Conservation (phyloP, 768 basidiomycete genomes). For the Cantharellus anzutake region DNA sequence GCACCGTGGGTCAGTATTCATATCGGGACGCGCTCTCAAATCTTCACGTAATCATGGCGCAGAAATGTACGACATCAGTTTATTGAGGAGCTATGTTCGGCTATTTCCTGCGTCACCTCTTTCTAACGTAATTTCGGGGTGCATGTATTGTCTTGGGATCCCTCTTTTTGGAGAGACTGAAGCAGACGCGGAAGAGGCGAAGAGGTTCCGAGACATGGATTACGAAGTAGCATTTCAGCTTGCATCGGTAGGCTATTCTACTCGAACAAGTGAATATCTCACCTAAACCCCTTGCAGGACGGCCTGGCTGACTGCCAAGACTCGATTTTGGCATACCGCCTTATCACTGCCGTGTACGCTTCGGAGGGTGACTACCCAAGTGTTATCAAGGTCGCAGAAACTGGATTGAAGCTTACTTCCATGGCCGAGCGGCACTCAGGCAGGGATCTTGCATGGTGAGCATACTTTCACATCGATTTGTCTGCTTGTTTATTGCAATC, state of each 20-base stretch:
- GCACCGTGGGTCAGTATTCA: constrained; percentile 31
- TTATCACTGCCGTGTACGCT: constrained; percentile 46
- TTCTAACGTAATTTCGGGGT: constrained; percentile 30
- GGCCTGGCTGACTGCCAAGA: constrained; percentile 29
- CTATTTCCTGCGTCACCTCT: constrained; percentile 46
- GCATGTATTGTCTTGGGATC: constrained; percentile 42
- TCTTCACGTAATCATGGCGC: not conserved
- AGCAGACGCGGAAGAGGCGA: constrained; percentile 14
- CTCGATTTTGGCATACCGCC: constrained; percentile 47
- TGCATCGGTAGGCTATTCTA: constrained; percentile 30
- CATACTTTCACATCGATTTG: constrained; percentile 25
- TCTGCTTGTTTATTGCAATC: not conserved
- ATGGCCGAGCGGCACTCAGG: constrained; percentile 39
- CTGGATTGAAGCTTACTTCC: constrained; percentile 38
- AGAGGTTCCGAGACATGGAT: constrained; percentile 17
- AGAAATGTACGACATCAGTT: constrained; percentile 42
- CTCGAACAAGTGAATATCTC: not conserved
- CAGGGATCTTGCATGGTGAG: constrained; percentile 14
- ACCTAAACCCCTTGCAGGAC: constrained; percentile 24
- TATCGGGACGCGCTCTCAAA: no score
- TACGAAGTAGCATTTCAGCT: constrained; percentile 39
- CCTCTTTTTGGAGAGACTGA: constrained; percentile 21
- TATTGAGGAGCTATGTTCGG: constrained; percentile 39
- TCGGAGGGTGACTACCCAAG: constrained; percentile 55
- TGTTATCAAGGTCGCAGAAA: constrained; percentile 50